Evolutionary conservation across 768 basidiomycete species (phyloP).

Genomic region (Piloderma croceum): DNA sequence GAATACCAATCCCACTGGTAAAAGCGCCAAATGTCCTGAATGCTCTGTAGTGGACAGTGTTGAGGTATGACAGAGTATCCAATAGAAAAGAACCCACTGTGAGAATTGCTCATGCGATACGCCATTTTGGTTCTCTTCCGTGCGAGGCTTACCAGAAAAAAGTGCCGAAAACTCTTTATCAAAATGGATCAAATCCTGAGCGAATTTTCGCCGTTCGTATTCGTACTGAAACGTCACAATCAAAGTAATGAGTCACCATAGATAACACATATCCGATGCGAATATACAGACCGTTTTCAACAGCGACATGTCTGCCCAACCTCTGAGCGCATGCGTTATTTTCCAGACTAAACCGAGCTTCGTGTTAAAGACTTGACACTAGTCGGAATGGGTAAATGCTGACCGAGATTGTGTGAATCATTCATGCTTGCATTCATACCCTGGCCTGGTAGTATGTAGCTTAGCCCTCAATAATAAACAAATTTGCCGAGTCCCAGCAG

Average conservation of each 20-base stretch:
- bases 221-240: slow-evolving; percentile 47
- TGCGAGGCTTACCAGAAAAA: slow-evolving; percentile 65
- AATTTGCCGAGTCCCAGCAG: not conserved
- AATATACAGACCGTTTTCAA: slow-evolving; percentile 44
- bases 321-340: slow-evolving; percentile 48
- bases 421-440: slow-evolving; percentile 78
- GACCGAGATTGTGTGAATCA: slow-evolving; percentile 66
- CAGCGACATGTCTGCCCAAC: slow-evolving; percentile 43
- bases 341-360: slow-evolving; percentile 58
- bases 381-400: slow-evolving; percentile 1
- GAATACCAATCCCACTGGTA: slow-evolving; percentile 50
- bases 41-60: slow-evolving; percentile 25
- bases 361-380: not conserved
- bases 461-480: not conserved
- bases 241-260: not conserved
- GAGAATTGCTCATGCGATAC: slow-evolving; percentile 50
- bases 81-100: slow-evolving; percentile 23
- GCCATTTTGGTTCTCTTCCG: slow-evolving; percentile 39
- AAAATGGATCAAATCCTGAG: slow-evolving; percentile 67
- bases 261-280: not conserved
- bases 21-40: slow-evolving; percentile 52
- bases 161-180: slow-evolving; percentile 59
- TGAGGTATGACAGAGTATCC: not conserved
- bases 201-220: slow-evolving; percentile 59
- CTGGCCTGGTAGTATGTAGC: too few species aligned